These are phyloP conservation scores for Saccharomyces paradoxus DNA, from an alignment of 805 yeast species.

Conservation along the genomic window DNA sequence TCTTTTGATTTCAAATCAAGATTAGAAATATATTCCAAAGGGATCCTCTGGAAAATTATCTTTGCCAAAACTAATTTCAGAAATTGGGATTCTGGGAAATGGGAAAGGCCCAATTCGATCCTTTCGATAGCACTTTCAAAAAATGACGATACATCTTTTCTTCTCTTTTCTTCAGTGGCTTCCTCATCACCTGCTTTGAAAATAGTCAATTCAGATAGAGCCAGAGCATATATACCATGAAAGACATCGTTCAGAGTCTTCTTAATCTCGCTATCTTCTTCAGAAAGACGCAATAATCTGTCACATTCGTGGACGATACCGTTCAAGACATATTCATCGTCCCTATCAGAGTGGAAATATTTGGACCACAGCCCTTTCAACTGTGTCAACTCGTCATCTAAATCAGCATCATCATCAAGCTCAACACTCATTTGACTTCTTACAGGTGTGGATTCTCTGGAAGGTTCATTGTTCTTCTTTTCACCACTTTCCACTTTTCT, in stretches of 20 bases:
- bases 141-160: slow-evolving; percentile 42
- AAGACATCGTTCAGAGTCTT: slow-evolving; percentile 42
- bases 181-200: slow-evolving; percentile 42
- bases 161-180: slow-evolving; percentile 22
- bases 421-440: slow-evolving; percentile 50
- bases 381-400: slow-evolving; percentile 74
- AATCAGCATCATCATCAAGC: slow-evolving; percentile 58
- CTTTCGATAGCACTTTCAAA: slow-evolving; percentile 70
- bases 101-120: slow-evolving; percentile 47
- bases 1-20: slow-evolving; percentile 32
- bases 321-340: slow-evolving; percentile 58
- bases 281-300: slow-evolving; percentile 46
- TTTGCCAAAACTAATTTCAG: slow-evolving; percentile 48
- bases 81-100: slow-evolving; percentile 39
- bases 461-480: slow-evolving; percentile 9
- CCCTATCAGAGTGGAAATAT: slow-evolving; percentile 47
- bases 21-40: slow-evolving; percentile 47
- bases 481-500: slow-evolving; percentile 14
- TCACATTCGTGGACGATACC: slow-evolving; percentile 94
- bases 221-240: slow-evolving; percentile 65
- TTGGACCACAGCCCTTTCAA: slow-evolving; percentile 65
- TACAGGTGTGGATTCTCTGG: slow-evolving; percentile 23
- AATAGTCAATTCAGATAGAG: slow-evolving; percentile 55
- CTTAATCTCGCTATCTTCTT: slow-evolving; percentile 16
- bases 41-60: slow-evolving; percentile 49